Percentiles rank a stretch among this genome's conserved stretches.
phyloP scores from a whole-genome alignment of 2,329 filamentous ascomycete species.

The Neofusicoccum umdonicola region DNA sequence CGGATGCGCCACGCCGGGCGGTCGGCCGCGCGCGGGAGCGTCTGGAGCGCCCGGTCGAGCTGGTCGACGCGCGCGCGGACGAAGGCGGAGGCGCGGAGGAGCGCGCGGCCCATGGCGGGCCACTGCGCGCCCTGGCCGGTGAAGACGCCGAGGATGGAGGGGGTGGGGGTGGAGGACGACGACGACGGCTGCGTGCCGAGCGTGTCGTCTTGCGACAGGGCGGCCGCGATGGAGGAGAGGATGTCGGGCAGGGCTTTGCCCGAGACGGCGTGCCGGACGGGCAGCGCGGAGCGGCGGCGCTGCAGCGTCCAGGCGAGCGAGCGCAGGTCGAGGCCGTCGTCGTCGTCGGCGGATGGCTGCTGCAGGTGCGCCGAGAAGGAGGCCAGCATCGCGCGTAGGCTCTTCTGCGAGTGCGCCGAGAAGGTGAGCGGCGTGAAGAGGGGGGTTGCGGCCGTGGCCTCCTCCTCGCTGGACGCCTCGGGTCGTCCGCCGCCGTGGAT shows the following conservation, averaged over 20 bases:
- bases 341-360: neutral
- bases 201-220: neutral
- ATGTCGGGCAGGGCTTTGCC: neutral
- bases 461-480: no score
- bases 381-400: no score
- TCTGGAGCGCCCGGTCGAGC: conserved; percentile 22
- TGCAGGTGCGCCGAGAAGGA: neutral
- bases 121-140: conserved; percentile 47
- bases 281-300: conserved; percentile 18
- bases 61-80: conserved; percentile 20
- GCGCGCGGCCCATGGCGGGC: conserved; percentile 39
- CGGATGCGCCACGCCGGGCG: conserved; percentile 21
- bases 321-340: neutral
- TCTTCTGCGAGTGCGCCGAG: neutral
- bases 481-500: neutral
- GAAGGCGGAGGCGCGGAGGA: conserved; percentile 25
- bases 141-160: conserved; percentile 35
- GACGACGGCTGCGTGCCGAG: no score
- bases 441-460: neutral
- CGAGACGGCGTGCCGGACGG: neutral
- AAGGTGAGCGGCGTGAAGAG: conserved; percentile 19
- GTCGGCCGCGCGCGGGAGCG: conserved; percentile 13
- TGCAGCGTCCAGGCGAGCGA: conserved; percentile 23
- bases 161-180: no score
- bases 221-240: neutral